Percentiles rank a stretch among this genome's conserved stretches.
These are phyloP conservation scores for Oligophagozyma castellii DNA, from an alignment of 1,139 yeast species.

Conservation along the genomic window DNA sequence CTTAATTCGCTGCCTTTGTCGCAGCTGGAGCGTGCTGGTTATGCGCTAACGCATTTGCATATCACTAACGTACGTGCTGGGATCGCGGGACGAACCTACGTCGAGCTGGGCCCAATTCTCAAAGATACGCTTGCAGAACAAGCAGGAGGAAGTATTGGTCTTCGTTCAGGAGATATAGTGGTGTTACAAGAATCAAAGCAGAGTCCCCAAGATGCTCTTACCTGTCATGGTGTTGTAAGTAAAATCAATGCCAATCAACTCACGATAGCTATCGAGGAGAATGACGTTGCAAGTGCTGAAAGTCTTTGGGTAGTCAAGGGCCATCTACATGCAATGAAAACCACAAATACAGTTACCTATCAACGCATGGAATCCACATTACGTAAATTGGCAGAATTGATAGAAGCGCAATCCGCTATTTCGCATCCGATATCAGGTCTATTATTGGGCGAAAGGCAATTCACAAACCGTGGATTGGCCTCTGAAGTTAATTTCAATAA, in stretches of 20 bases:
- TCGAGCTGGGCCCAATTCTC: conserved; percentile 34
- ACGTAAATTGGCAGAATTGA: conserved; percentile 46
- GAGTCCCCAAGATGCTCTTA: no score
- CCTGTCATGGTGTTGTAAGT: conserved; percentile 3
- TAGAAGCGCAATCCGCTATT: conserved; percentile 21
- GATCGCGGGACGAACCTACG: conserved; percentile 55
- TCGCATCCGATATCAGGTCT: conserved; percentile 4
- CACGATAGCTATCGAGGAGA: conserved; percentile 49
- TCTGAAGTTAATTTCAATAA: conserved; percentile 32
- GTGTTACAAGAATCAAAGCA: no score
- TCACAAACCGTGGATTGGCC: conserved; percentile 4
- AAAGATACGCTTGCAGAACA: no score
- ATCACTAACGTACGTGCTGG: conserved; percentile 58
- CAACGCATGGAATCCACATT: conserved; percentile 72
- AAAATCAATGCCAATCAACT: conserved; percentile 24
- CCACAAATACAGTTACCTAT: conserved; percentile 58
- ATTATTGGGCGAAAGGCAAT: background rate
- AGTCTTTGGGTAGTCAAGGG: conserved; percentile 25
- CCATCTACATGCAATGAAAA: conserved; percentile 49
- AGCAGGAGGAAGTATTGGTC: no score
- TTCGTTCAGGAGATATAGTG: conserved; percentile 2
- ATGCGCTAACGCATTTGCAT: conserved; percentile 57
- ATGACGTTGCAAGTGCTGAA: conserved; percentile 34
- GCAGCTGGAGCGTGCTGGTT: conserved; percentile 40
- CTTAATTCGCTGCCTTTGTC: conserved; percentile 1